Evolutionary conservation across 2,329 filamentous ascomycete genomes (phyloP).

Genomic region (Penicillium psychrosexuale): DNA sequence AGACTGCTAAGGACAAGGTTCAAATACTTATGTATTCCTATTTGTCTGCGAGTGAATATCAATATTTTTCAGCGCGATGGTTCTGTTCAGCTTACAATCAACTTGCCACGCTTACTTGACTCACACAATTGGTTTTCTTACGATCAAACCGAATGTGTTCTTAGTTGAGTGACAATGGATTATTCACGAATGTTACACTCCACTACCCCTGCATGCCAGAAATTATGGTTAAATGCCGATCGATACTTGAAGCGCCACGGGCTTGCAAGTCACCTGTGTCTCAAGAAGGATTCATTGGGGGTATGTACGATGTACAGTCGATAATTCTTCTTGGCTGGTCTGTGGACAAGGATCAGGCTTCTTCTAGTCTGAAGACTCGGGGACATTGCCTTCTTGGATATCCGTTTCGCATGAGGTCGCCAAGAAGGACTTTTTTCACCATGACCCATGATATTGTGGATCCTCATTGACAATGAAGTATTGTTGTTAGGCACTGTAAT

Average conservation of each 20-base stretch:
- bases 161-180: no score
- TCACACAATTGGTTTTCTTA: not conserved
- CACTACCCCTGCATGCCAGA: not conserved
- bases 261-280: conserved; percentile 9
- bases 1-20: not conserved
- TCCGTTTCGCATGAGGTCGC: conserved; percentile 10
- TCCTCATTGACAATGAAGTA: not conserved
- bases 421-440: not conserved
- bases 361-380: not conserved
- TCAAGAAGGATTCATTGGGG: conserved; percentile 6
- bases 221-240: conserved; percentile 5
- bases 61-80: not conserved
- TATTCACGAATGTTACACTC: not conserved
- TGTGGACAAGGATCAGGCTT: not conserved
- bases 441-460: not conserved
- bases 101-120: not conserved
- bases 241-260: conserved; percentile 18
- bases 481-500: not conserved
- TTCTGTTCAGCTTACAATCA: conserved; percentile 7
- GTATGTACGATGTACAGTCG: not conserved
- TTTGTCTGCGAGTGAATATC: not conserved
- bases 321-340: not conserved
- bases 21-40: not conserved
- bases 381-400: not conserved
- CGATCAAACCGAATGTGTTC: not conserved